A percentile compares a stretch with the other conserved stretches of the same genome.
phyloP scores from a whole-genome alignment of 805 yeast species.

The Pichia eremophila region DNA sequence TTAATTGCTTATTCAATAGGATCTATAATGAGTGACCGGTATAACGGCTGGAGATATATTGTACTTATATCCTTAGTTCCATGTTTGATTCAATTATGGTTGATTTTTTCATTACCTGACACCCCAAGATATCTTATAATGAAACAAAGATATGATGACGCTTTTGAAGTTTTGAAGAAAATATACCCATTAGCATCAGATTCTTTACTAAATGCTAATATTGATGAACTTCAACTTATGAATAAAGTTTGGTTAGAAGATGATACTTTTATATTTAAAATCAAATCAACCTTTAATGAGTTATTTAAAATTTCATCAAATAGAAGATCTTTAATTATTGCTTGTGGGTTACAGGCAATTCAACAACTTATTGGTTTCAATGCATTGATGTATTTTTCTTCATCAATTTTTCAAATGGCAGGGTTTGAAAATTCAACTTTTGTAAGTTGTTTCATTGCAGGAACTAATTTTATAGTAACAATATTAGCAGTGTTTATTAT shows the following conservation, averaged over 20 bases:
- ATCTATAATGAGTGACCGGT: constrained; percentile 34
- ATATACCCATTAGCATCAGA: constrained; percentile 31
- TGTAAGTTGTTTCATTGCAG: constrained; percentile 46
- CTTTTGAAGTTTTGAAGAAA: constrained; percentile 30
- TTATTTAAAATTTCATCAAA: constrained; percentile 36
- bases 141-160: constrained; percentile 31
- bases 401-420: constrained; percentile 44
- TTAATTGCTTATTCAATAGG: constrained; percentile 44
- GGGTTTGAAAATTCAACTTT: constrained; percentile 45
- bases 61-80: constrained; percentile 46
- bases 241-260: constrained; percentile 25
- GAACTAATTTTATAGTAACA: constrained; percentile 46
- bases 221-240: constrained; percentile 32
- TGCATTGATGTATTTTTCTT: constrained; percentile 47
- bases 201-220: constrained; percentile 29
- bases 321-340: constrained; percentile 42
- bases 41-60: constrained; percentile 43
- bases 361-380: constrained; percentile 53
- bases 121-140: constrained; percentile 45
- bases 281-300: constrained; percentile 31
- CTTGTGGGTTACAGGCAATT: constrained; percentile 48
- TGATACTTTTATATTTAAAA: constrained; percentile 1
- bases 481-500: constrained; percentile 39
- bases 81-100: constrained; percentile 35
- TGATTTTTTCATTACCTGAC: constrained; percentile 42